phyloP scores from a whole-genome alignment of 495 filamentous ascomycete species.

The Aspergillus diversus region DNA sequence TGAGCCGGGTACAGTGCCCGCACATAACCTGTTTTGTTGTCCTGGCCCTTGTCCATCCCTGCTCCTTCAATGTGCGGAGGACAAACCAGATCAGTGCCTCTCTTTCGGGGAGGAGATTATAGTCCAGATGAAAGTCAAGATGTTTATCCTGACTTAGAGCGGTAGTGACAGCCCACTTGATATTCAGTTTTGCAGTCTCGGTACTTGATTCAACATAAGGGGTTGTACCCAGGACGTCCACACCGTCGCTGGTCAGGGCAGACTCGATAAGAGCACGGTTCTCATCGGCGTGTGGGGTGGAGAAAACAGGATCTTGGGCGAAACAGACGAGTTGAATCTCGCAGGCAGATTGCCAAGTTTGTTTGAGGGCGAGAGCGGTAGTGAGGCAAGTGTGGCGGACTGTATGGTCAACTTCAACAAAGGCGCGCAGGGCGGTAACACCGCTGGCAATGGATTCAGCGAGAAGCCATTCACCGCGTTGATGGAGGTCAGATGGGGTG shows the following conservation, averaged over 20 bases:
- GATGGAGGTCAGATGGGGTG: slow-evolving; percentile 59
- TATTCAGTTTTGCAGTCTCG: slow-evolving; percentile 56
- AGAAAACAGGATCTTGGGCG: slow-evolving; percentile 72
- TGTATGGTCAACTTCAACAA: slow-evolving; percentile 72
- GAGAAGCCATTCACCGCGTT: slow-evolving; percentile 66
- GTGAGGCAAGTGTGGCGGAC: slow-evolving; percentile 62
- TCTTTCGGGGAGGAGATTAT: slow-evolving; percentile 57
- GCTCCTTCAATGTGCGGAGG: slow-evolving; percentile 48
- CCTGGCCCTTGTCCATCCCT: slow-evolving; percentile 45
- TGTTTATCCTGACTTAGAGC: slow-evolving; percentile 55
- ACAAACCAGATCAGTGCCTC: slow-evolving; percentile 58
- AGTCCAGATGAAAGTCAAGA: slow-evolving; percentile 77
- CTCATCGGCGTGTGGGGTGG: slow-evolving; percentile 49
- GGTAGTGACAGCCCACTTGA: slow-evolving; percentile 61
- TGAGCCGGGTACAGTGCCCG: slow-evolving; percentile 72
- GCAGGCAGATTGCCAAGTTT: slow-evolving; percentile 55
- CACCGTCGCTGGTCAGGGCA: slow-evolving; percentile 42
- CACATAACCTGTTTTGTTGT: slow-evolving; percentile 58
- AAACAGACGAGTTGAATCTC: slow-evolving; percentile 73
- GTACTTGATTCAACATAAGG: slow-evolving; percentile 68
- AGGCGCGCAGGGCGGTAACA: slow-evolving; percentile 72
- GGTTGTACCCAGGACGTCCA: slow-evolving; percentile 69
- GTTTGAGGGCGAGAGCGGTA: slow-evolving; percentile 60
- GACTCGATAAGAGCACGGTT: slow-evolving; percentile 52
- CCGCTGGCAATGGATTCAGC: slow-evolving; percentile 67